phyloP scores from a whole-genome alignment of 768 basidiomycete species.

The Lactifluus echinatus region DNA sequence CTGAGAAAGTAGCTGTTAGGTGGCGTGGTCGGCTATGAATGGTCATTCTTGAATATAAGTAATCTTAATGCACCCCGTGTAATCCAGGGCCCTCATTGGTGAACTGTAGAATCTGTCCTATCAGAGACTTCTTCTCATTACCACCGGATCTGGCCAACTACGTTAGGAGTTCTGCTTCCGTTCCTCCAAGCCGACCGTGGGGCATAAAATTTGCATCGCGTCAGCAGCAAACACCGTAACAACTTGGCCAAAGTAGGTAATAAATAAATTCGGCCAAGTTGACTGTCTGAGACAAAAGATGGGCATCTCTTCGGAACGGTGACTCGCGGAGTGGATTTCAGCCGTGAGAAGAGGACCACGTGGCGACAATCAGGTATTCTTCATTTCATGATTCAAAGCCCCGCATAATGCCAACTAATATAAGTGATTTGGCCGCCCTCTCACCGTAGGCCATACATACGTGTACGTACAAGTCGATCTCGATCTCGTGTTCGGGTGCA shows the following conservation, averaged over 20 bases:
- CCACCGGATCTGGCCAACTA: constrained; percentile 12
- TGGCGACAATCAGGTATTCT: not conserved
- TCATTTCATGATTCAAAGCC: not conserved
- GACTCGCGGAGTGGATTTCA: no score
- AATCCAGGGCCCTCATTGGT: constrained; percentile 9
- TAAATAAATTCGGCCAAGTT: not conserved
- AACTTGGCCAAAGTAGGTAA: not conserved
- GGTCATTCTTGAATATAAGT: constrained; percentile 10
- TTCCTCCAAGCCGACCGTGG: not conserved
- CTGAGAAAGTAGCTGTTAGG: constrained; percentile 5
- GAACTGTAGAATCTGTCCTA: constrained; percentile 14
- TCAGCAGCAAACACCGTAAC: not conserved
- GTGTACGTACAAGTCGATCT: not conserved
- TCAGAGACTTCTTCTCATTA: constrained; percentile 16
- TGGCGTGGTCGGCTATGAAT: constrained; percentile 1
- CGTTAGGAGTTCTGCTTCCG: constrained; percentile 15
- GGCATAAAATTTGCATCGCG: constrained; percentile 5
- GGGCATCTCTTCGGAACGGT: not conserved
- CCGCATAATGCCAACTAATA: not conserved
- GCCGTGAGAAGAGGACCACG: constrained; percentile 1
- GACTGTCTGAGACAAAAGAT: not conserved
- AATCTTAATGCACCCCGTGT: not conserved
- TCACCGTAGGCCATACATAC: not conserved
- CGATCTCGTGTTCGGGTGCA: not conserved
- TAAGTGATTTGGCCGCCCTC: not conserved